These are phyloP conservation scores for Malus hybrid DNA, from an alignment of 331 rosid genomes.

Conservation along the genomic window DNA sequence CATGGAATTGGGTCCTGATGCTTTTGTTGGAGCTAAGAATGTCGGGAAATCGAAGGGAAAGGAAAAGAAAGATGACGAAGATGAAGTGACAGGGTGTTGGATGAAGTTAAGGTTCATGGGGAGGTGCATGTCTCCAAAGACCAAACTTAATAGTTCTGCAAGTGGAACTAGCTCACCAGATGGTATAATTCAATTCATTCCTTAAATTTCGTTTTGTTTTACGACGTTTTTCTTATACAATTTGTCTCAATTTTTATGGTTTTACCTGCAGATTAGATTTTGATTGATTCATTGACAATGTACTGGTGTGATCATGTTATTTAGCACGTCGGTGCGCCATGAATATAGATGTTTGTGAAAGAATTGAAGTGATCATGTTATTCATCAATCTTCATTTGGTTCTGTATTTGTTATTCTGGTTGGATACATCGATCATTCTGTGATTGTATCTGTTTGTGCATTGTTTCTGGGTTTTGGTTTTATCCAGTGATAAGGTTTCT, in stretches of 20 bases:
- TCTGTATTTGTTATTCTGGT: background rate
- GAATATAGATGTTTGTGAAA: background rate
- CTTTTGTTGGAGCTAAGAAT: slow-evolving; percentile 5
- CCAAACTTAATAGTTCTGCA: slow-evolving; percentile 7
- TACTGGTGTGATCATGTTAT: background rate
- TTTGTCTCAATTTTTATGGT: background rate
- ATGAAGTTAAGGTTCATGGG: slow-evolving; percentile 25
- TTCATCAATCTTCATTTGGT: background rate
- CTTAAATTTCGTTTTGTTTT: background rate
- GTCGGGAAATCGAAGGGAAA: slow-evolving; percentile 12
- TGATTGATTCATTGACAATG: background rate
- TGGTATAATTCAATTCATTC: slow-evolving; percentile 16
- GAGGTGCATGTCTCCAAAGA: slow-evolving; percentile 25
- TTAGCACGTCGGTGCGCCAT: background rate
- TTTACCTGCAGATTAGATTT: background rate
- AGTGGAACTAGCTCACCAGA: slow-evolving; percentile 9
- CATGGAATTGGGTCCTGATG: slow-evolving; percentile 28
- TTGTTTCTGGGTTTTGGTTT: background rate
- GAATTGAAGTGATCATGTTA: background rate
- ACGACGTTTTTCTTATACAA: background rate
- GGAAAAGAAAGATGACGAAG: slow-evolving; percentile 18
- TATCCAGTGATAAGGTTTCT: background rate
- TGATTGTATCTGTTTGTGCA: background rate
- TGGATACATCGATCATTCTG: background rate
- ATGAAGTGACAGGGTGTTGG: slow-evolving; percentile 23